Evolutionary conservation across 257 asterid species (phyloP), one percentile per base, ranked within the genome.

Genomic region (Scutellaria barbata): DNA sequence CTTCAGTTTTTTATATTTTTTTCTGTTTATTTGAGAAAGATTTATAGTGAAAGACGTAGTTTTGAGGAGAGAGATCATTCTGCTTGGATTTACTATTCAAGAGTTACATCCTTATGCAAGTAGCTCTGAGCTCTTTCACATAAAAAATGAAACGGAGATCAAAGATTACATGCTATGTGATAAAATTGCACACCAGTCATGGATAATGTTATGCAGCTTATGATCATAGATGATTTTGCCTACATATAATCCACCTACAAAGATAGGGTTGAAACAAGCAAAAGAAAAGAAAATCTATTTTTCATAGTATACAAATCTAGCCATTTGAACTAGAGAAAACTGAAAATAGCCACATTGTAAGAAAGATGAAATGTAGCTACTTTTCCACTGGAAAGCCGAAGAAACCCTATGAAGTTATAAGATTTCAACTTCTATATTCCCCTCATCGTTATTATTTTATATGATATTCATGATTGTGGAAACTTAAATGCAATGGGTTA

Each of bases 401-500:
- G 30, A 3, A 25, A 30, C 25, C 25, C 25, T 22, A 1, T 30
- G 35, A 22, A 30, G 35, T 30, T 30, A 30, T 30, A 30, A 30
- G 35, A 30, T 30, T 2, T 30, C 35, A 2, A 2, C 35, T 30
- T 30, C 4, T 30, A 30, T 30, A 30, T 25, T 25, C n/a, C 30
- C 30, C 30, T 25, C 30, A 3, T 25, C 3, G 30, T 1, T 25
- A 25, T 30, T 30, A 30, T 30, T 30, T 30, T 30, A 30, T 30
- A 30, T 30, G 35, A 30, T 30, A 30, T 30, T 30, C 5, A 30
- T 30, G 35, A 30, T 30, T 30, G 5, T 30, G 40, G 40, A 39
- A 18, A 66, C 70, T 43, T 54, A 61, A 70, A 48, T 6, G 57
- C 45, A n/a, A 30, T 62, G 35, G 47, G 17, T 22, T 57, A 51